Evolutionary conservation across 2,329 filamentous ascomycete species (phyloP).

Genomic region (Cadophora sp.): DNA sequence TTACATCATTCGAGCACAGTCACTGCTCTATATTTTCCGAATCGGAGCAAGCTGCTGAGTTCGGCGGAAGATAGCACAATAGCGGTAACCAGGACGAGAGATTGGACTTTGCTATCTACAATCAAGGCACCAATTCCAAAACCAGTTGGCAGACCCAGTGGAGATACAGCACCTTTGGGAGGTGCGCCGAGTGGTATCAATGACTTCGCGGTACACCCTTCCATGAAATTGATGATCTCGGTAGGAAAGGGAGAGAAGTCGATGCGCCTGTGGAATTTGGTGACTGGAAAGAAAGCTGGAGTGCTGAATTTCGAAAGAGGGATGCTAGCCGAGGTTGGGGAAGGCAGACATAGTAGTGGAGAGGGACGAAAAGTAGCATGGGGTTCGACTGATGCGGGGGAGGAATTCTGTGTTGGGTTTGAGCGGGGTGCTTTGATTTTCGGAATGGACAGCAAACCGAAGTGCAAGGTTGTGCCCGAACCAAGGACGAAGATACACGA

Average conservation of each 20-base stretch:
- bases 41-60: conserved; percentile 86
- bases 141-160: conserved; percentile 78
- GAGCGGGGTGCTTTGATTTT: conserved; percentile 86
- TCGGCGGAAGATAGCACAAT: conserved; percentile 91
- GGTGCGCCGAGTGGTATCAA: conserved; percentile 88
- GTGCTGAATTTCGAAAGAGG: conserved; percentile 84
- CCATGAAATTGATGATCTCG: conserved; percentile 94
- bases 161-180: conserved; percentile 85
- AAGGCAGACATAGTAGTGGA: conserved; percentile 77
- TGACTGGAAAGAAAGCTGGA: conserved; percentile 94
- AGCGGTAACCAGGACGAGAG: conserved; percentile 83
- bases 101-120: conserved; percentile 86
- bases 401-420: conserved; percentile 89
- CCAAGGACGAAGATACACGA: conserved; percentile 83
- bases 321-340: conserved; percentile 76
- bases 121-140: conserved; percentile 91
- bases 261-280: conserved; percentile 95
- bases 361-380: conserved; percentile 86
- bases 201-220: conserved; percentile 93
- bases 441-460: conserved; percentile 85
- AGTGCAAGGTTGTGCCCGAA: conserved; percentile 72
- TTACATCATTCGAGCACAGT: conserved; percentile 86
- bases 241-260: conserved; percentile 88
- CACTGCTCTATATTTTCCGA: conserved; percentile 81
- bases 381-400: conserved; percentile 73